Base-by-base conservation (phyloP, 768 basidiomycete genomes). In the Amyloporia xantha region DNA sequence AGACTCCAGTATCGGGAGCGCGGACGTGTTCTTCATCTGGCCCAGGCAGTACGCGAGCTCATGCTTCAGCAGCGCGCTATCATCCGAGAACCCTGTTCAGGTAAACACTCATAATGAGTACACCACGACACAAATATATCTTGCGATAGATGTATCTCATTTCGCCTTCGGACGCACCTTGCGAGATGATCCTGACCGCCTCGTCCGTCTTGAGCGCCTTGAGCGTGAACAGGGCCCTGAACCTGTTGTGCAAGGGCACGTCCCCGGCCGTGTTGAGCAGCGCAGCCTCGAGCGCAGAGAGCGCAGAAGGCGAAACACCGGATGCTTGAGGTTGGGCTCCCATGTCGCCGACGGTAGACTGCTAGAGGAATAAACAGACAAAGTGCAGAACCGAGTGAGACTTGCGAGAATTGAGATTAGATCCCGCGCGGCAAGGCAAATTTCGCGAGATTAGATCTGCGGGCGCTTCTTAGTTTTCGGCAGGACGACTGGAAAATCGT, bases 21-120 rank as follows among this genome's bases (percentile, higher is more conserved):
- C 96, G 2, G 74, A 71, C 0, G 70, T 59, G 26, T 76, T 76
- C 57, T 84, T 84, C 68, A 94, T 86, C 68, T 99, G 96, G 0
- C 96, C 96, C 2, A 99, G 77, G 60, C 92, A 94, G 65, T 98
- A 99, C 1, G 96, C 96, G 2, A 99, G 76, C 62, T 99, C 96
- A 64, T 99, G 96, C 61, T 97, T 97, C 26, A 99, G 76, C 51
- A 99, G 66, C 7, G 92, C 89, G 37, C 92, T 96, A 4, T 81
- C 75, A 64, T 97, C 94, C 27, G 68, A 66, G 63, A 99, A 91
- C 23, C 86, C 94, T 94, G 42, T 33, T 7, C 50, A 42, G 38
- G 25, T 4, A 40, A 41, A 26, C 15, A 15, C 38, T 23, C 21
- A 42, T 41, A 40, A 7, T 33, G 30, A 7, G 30, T 7, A 33